Evolutionary conservation across 2,329 filamentous ascomycete species (phyloP).

Genomic region (Ophiosphaerella korrae): DNA sequence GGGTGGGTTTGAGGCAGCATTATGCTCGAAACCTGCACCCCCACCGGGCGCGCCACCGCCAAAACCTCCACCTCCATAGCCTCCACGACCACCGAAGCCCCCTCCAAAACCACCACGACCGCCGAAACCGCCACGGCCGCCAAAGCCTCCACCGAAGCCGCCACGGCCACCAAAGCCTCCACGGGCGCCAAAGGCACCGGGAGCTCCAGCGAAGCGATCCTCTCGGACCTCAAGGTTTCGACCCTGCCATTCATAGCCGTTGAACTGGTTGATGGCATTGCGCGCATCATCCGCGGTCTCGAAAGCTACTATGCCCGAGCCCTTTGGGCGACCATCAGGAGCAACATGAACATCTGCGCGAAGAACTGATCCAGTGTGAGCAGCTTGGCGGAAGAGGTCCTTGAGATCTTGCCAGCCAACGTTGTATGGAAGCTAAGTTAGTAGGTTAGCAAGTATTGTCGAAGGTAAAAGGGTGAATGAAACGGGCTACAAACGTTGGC

Average conservation of each 20-base stretch:
- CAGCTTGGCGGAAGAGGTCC: constrained; percentile 94
- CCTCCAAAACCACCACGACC: constrained; percentile 63
- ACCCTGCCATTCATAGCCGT: constrained; percentile 98
- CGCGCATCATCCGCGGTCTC: constrained; percentile 93
- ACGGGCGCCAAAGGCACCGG: constrained; percentile 46
- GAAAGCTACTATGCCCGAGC: constrained; percentile 95
- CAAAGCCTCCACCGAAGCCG: constrained; percentile 45
- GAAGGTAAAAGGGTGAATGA: constrained; percentile 19
- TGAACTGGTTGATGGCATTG: constrained; percentile 96
- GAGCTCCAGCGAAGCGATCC: constrained; percentile 81
- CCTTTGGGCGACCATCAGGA: constrained; percentile 91
- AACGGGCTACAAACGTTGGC: constrained; percentile 82
- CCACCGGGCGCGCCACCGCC: constrained; percentile 51
- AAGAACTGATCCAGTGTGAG: constrained; percentile 64
- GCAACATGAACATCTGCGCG: constrained; percentile 94
- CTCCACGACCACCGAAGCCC: constrained; percentile 49
- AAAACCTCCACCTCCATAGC: constrained; percentile 58
- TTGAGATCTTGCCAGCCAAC: constrained; percentile 99
- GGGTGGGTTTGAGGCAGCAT: constrained; percentile 61
- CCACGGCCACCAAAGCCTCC: constrained; percentile 49
- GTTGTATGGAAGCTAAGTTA: constrained; percentile 84
- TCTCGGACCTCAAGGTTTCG: constrained; percentile 92
- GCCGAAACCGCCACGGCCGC: constrained; percentile 56
- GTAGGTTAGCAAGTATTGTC: constrained; percentile 38
- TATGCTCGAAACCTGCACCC: constrained; percentile 54